A percentile compares a stretch with the other conserved stretches of the same genome.
These are phyloP conservation scores for Colletotrichum magnum DNA, from an alignment of 2,329 filamentous ascomycete species.

Conservation along the genomic window DNA sequence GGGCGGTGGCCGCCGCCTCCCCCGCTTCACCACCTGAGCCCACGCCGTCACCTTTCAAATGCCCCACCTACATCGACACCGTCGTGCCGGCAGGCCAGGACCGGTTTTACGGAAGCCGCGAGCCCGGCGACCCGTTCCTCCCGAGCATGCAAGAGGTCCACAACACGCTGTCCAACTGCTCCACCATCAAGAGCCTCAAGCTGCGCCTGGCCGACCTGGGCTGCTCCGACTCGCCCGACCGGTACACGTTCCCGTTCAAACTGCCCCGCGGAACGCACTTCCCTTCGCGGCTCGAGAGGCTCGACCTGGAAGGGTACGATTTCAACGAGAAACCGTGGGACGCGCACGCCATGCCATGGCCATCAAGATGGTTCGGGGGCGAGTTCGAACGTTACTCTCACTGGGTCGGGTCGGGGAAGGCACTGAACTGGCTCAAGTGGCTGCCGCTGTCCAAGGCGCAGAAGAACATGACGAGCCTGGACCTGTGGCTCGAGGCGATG, in stretches of 20 bases:
- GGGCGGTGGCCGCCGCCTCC: not conserved
- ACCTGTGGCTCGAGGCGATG: constrained; percentile 32
- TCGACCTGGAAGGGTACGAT: constrained; percentile 29
- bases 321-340: constrained; percentile 24
- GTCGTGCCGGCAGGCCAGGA: constrained; percentile 8
- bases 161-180: constrained; percentile 7
- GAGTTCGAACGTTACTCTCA: not conserved
- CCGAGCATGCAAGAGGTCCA: constrained; percentile 26
- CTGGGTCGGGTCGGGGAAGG: constrained; percentile 13
- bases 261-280: not conserved
- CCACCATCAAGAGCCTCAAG: constrained; percentile 23
- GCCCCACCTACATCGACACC: constrained; percentile 30
- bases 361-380: not conserved
- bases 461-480: constrained; percentile 29
- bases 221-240: constrained; percentile 13
- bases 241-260: constrained; percentile 17
- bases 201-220: constrained; percentile 23
- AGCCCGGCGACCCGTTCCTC: constrained; percentile 19
- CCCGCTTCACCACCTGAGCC: not conserved
- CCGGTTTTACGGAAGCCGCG: constrained; percentile 7
- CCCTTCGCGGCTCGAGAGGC: constrained; percentile 6
- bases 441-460: not conserved
- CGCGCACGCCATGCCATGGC: not conserved
- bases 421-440: constrained; percentile 10
- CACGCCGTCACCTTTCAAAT: not conserved